Base-by-base conservation (phyloP, 768 basidiomycete genomes). In the Collybia mongolica region DNA sequence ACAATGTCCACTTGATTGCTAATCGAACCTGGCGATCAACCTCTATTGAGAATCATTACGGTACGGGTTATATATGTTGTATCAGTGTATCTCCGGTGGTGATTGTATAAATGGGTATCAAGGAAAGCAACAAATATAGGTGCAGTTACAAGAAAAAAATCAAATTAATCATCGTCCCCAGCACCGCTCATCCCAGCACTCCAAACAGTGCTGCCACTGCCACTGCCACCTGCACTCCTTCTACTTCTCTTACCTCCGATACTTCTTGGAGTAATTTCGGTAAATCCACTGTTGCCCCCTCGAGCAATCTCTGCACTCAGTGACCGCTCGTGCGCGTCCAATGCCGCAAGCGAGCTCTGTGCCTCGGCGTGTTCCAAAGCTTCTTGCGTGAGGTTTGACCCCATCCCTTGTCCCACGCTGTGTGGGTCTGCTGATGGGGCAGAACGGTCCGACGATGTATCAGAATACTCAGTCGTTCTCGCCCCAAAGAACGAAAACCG, bases 161-260 rank as follows among this genome's bases (percentile, higher is more conserved):
- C 6, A 57, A 39, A 49, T 56, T 52, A 55, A 29, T 64, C 60
- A 28, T 71, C 72, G 36, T 83, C 80, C 39, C 72, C 83, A 22
- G 77, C 72, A 43, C 73, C 84, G 56, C 83, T 82, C 84, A 89
- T 84, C 26, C 90, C 90, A 44, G 90, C 90, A 63, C 90, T 92
- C 85, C 86, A 93, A 23, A 93, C 87, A 1, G 90, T 93, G 65
- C 88, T 88, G 9, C 80, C 83, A 56, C 83, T 84, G 32, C 81
- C 80, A 54, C 85, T 86, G 6, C 84, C 86, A 35, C 82, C 80
- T 19, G 65, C 76, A 54, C 84, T 86, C 52, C 77, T 73, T 42
- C 78, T 70, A 48, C 82, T 81, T 54, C 83, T 77, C 61, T 86
- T 76, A 50, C 84, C 79, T 24, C 77, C 73, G 8, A 75, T 67